Base-by-base conservation (phyloP, 2,329 filamentous ascomycete genomes). In the Pyrenochaeta sp. region DNA sequence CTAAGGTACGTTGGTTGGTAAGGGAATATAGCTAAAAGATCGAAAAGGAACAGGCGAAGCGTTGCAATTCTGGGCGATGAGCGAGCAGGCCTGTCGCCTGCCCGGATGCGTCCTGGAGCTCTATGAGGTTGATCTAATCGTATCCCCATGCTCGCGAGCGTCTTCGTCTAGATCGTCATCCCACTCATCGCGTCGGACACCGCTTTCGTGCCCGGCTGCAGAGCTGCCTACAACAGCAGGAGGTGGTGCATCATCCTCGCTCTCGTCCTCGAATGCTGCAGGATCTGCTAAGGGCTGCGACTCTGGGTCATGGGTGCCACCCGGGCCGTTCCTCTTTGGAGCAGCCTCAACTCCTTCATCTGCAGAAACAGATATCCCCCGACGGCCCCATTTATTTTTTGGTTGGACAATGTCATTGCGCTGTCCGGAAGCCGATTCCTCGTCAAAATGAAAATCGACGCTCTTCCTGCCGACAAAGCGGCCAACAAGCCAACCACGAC, bases 401-500 rank as follows among this genome's bases (percentile, higher is more conserved):
- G 58, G 57, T n/a, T 46, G 50, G 6, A 39, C 44, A 9, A 44
- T 37, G 17, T 52, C 48, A 7, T 50, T 35, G n/a, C 48, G 47
- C 75, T 17, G 82, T 66, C 15, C 76, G 1, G 31, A 22, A 22
- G 73, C 74, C 29, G 78, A 81, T 44, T 86, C 84, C 13, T 83
- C 77, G 37, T 75, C 79, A 3, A 79, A 77, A n/a, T 76, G 73
- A n/a, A 74, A 73, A 36, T 77, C 73, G 2, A 75, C 67, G 39
- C 68, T 72, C 53, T 72, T 73, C 68, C 74, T 81, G 41, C 88
- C 89, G 48, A 96, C 86, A 53, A 96, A 85, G 36, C 86, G 83
- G 54, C 83, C 83, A 7, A 96, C 82, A 19, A 97, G 77, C 86
- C 91, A 96, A 52, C 91, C 89, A 42, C 89, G 86, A 53, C 86